Conservation (phyloP, 225 moss, liverwort and hornwort genomes). For the Pseudisothecium myosuroides region DNA sequence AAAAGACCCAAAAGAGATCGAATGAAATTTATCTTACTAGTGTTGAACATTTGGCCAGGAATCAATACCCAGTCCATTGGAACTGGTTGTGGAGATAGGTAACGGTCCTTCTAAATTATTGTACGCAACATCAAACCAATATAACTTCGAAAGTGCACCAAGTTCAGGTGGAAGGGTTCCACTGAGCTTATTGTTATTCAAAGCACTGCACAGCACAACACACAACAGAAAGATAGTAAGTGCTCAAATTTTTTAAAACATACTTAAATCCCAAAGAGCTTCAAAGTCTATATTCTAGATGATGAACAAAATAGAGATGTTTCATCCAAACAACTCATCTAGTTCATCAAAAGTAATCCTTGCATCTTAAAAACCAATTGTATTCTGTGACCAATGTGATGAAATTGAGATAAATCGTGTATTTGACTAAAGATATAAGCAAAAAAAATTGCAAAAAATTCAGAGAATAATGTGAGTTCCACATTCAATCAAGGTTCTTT, state of each 20-base stretch:
- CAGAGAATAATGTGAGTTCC: neutral
- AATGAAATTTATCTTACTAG: slow-evolving; percentile 1
- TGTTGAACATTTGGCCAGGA: slow-evolving; percentile 23
- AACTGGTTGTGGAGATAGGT: slow-evolving; percentile 24
- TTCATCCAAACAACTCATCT: neutral
- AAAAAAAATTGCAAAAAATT: neutral
- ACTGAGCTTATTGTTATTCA: slow-evolving; percentile 19
- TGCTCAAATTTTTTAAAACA: neutral
- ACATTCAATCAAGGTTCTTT: neutral
- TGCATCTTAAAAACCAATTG: neutral
- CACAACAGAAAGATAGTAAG: neutral
- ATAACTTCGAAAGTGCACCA: slow-evolving; percentile 17
- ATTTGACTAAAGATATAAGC: neutral
- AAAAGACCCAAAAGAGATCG: neutral
- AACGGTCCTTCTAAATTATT: slow-evolving; percentile 11
- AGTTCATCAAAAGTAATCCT: neutral
- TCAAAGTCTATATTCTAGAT: neutral
- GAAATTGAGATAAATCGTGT: neutral
- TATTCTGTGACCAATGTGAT: neutral
- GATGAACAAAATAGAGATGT: neutral
- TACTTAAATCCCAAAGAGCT: neutral
- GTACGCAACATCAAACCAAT: slow-evolving; percentile 42
- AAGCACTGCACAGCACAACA: slow-evolving; percentile 18
- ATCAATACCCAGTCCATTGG: slow-evolving; percentile 39
- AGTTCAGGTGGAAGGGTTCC: slow-evolving; percentile 30